phyloP scores from a whole-genome alignment of 176 grass and related monocot genomes.

The Aegilops sharonensis region DNA sequence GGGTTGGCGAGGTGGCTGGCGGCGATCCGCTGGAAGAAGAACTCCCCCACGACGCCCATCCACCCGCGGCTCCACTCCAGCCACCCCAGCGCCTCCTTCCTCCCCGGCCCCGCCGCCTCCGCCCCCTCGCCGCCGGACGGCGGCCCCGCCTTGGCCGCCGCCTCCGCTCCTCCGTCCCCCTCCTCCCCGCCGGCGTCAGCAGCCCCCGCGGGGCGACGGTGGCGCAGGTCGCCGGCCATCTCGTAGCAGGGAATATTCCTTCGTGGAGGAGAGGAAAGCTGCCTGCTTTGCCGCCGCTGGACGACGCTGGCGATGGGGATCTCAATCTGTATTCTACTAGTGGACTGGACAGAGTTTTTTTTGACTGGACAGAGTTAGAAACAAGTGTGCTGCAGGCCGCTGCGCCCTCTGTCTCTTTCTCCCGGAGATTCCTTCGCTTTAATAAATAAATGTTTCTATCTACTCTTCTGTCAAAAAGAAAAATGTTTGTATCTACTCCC shows the following conservation, averaged over 20 bases:
- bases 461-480: too few species aligned
- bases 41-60: conserved; percentile 67
- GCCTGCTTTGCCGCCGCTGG: background rate
- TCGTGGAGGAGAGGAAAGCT: background rate
- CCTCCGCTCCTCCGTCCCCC: background rate
- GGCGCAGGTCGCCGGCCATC: conserved; percentile 51
- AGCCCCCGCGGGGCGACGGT: conserved; percentile 12
- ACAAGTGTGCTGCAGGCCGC: background rate
- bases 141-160: background rate
- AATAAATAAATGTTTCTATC: background rate
- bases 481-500: too few species aligned
- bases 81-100: conserved; percentile 83
- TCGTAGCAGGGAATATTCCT: background rate
- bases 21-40: conserved; percentile 95
- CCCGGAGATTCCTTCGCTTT: background rate
- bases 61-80: conserved; percentile 84
- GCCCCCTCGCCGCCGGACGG: background rate
- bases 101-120: background rate
- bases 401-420: background rate
- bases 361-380: background rate
- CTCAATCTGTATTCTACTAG: conserved; percentile 7
- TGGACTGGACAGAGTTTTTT: background rate
- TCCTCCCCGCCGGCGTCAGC: background rate
- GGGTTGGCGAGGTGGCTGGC: conserved; percentile 94
- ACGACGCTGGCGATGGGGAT: background rate